Percentiles rank a stretch among this genome's conserved stretches.
phyloP scores from a whole-genome alignment of 306 rosid genomes.

The Phaseolus lunatus region DNA sequence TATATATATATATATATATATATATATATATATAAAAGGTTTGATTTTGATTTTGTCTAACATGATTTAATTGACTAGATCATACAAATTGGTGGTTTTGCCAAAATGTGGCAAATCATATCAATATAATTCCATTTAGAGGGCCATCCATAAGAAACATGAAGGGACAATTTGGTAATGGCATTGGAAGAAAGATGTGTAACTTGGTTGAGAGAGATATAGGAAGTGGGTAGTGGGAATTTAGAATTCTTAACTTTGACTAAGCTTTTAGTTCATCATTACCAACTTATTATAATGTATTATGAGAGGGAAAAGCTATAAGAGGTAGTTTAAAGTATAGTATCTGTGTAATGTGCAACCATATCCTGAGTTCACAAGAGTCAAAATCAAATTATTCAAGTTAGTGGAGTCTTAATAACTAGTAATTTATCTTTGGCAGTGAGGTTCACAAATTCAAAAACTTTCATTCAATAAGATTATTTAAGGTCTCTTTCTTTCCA shows the following conservation, averaged over 20 bases:
- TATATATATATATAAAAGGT: too few relatives aligned
- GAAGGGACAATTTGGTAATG: conserved; percentile 39
- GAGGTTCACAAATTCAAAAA: conserved; percentile 8
- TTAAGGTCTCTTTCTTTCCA: not conserved
- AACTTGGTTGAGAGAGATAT: not conserved
- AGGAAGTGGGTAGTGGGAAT: conserved; percentile 43
- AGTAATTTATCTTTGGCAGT: conserved; percentile 27
- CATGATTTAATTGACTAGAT: too few relatives aligned
- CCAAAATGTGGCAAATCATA: conserved; percentile 32
- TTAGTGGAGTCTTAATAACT: conserved; percentile 32
- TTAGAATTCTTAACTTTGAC: conserved; percentile 43
- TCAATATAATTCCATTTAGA: not conserved
- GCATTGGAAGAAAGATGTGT: conserved; percentile 20
- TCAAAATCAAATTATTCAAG: conserved; percentile 53
- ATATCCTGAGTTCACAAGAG: conserved; percentile 24
- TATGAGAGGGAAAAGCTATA: not conserved
- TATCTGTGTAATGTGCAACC: conserved; percentile 19
- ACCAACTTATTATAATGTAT: conserved; percentile 29
- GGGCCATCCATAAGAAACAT: conserved; percentile 21
- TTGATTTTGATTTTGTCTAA: too few relatives aligned
- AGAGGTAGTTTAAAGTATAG: conserved; percentile 33
- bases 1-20: too few relatives aligned
- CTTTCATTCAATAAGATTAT: not conserved
- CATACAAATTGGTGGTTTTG: not conserved
- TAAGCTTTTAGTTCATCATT: conserved; percentile 44